Percentiles rank a stretch among this genome's conserved stretches.
Conservation (phyloP, 1,139 yeast genomes). For the Suhomyces terraborum region DNA sequence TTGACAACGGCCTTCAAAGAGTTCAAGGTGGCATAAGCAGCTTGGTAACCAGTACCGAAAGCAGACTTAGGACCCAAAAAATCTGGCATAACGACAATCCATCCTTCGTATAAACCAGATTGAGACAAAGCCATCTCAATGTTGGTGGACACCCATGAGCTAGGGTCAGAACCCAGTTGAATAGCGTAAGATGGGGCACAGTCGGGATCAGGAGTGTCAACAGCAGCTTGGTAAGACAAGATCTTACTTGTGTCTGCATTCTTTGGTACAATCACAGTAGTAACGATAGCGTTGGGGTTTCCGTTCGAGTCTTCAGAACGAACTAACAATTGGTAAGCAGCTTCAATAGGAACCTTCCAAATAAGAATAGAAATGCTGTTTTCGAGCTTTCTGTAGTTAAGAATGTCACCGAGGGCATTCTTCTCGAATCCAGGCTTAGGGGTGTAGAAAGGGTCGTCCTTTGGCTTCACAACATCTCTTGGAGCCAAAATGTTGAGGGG, state of each 20-base stretch:
- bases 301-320: conserved; percentile 38
- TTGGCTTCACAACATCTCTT: conserved; percentile 1
- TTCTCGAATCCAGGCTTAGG: conserved; percentile 31
- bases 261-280: conserved; percentile 35
- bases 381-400: conserved; percentile 24
- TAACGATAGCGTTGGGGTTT: conserved; percentile 32
- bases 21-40: conserved; percentile 30
- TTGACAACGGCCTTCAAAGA: conserved; percentile 29
- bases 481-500: not conserved
- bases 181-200: conserved; percentile 40
- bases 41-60: conserved; percentile 32
- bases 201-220: conserved; percentile 31
- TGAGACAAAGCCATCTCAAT: conserved; percentile 16
- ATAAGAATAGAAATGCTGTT: conserved; percentile 1
- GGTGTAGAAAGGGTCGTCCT: conserved; percentile 30
- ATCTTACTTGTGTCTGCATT: conserved; percentile 32
- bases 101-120: conserved; percentile 29
- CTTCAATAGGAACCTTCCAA: conserved; percentile 19
- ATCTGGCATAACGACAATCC: conserved; percentile 36
- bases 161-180: conserved; percentile 22
- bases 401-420: conserved; percentile 28
- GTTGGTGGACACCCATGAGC: conserved; percentile 6
- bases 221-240: conserved; percentile 37
- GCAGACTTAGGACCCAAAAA: conserved; percentile 34
- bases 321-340: conserved; percentile 36